phyloP scores from a whole-genome alignment of 106 monocot genomes.

The Ottelia alismoides region DNA sequence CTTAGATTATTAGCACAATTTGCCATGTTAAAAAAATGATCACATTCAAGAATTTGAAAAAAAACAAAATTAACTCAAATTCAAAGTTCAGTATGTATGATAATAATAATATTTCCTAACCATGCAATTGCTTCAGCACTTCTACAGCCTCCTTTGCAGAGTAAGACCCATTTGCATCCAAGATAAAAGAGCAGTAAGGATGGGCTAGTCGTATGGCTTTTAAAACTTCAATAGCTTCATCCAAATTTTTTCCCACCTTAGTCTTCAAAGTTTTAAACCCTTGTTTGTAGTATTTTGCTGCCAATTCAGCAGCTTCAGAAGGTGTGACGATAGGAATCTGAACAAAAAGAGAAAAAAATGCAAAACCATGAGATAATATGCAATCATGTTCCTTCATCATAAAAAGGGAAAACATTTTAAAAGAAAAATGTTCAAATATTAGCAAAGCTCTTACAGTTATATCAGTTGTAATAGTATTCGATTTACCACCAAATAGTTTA shows the following conservation, averaged over 20 bases:
- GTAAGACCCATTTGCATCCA: constrained; percentile 97
- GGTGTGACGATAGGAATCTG: constrained; percentile 96
- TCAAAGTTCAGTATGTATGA: too few species aligned
- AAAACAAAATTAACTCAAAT: too few species aligned
- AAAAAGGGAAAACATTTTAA: not conserved
- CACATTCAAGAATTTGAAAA: too few species aligned
- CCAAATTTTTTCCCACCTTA: constrained; percentile 76
- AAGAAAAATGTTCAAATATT: not conserved
- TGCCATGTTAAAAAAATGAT: too few species aligned
- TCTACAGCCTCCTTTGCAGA: constrained; percentile 59
- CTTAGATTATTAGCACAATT: too few species aligned
- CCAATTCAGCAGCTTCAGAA: constrained; percentile 69
- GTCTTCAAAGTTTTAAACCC: constrained; percentile 74
- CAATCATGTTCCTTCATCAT: not conserved
- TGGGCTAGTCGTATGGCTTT: constrained; percentile 58
- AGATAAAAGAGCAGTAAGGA: constrained; percentile 73
- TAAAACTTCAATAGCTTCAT: constrained; percentile 72
- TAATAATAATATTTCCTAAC: constrained; percentile 16
- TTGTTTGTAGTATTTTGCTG: constrained; percentile 51
- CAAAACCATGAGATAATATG: not conserved
- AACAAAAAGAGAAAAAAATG: constrained; percentile 28
- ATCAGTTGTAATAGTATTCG: constrained; percentile 54
- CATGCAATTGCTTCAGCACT: constrained; percentile 79
- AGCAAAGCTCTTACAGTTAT: constrained; percentile 45
- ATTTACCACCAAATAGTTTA: constrained; percentile 86